A percentile compares a stretch with the other conserved stretches of the same genome.
Conservation (phyloP, 2,329 filamentous ascomycete genomes). For the Exophiala xenobiotica region DNA sequence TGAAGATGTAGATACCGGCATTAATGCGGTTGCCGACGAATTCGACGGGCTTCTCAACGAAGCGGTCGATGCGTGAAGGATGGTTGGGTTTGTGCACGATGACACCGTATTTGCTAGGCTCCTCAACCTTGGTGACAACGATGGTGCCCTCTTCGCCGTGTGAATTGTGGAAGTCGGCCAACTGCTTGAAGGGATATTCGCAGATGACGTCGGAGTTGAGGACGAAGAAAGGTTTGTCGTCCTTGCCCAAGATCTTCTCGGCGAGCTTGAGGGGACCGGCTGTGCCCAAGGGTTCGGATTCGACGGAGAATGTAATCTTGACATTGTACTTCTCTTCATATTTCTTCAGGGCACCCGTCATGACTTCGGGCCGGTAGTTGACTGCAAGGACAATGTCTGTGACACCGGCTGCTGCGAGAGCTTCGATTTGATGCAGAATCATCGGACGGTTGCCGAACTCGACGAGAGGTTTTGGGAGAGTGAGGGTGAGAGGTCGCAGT, state of each 20-base stretch:
- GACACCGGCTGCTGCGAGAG: conserved; percentile 86
- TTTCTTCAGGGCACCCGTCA: conserved; percentile 92
- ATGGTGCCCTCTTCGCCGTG: conserved; percentile 97
- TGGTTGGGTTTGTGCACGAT: conserved; percentile 95
- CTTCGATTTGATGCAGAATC: conserved; percentile 98
- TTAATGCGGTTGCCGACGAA: conserved; percentile 99
- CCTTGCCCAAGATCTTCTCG: conserved; percentile 87
- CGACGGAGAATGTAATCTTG: conserved; percentile 95
- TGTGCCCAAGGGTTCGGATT: conserved; percentile 91
- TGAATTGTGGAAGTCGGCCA: conserved; percentile 85
- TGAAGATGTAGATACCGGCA: conserved; percentile 96
- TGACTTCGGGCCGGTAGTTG: conserved; percentile 97
- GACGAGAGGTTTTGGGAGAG: conserved; percentile 93
- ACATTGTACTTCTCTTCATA: conserved; percentile 91
- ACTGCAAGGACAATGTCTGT: conserved; percentile 97
- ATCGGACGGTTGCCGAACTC: conserved; percentile 99
- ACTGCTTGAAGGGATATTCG: conserved; percentile 90
- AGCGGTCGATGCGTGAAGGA: conserved; percentile 89
- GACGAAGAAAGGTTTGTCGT: conserved; percentile 94
- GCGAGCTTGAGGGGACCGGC: conserved; percentile 94
- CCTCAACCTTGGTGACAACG: conserved; percentile 97
- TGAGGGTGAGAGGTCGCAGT: conserved; percentile 93
- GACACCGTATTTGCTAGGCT: conserved; percentile 98
- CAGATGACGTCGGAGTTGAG: conserved; percentile 98
- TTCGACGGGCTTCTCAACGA: conserved; percentile 98